phyloP scores from a whole-genome alignment of 73 alveolate genomes.

The Tetrahymena borealis region DNA sequence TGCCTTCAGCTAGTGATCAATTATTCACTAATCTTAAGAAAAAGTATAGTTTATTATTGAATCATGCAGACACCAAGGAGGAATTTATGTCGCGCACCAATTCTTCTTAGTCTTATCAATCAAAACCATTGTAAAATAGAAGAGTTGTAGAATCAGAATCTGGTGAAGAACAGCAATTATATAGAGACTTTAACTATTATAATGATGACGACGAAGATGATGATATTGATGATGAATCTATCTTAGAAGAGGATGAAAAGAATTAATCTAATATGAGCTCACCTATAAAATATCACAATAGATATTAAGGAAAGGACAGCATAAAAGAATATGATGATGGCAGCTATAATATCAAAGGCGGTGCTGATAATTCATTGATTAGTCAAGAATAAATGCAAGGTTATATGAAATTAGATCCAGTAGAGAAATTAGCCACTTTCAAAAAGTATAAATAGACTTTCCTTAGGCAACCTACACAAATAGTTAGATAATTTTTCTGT shows the following conservation, averaged over 20 bases:
- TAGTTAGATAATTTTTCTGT: not conserved
- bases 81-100: not conserved
- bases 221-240: not conserved
- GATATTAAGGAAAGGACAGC: not conserved
- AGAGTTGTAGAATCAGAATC: not conserved
- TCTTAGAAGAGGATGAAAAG: not conserved
- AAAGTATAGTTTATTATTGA: not conserved
- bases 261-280: not conserved
- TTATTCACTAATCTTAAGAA: not conserved
- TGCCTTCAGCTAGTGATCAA: too few species aligned
- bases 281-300: not conserved
- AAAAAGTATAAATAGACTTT: not conserved
- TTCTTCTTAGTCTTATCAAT: not conserved
- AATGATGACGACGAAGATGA: not conserved
- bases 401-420: not conserved
- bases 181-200: too few species aligned
- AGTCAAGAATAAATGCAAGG: not conserved
- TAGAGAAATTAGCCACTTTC: not conserved
- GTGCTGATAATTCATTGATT: not conserved
- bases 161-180: not conserved
- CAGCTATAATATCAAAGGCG: not conserved
- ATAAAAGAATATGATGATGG: not conserved
- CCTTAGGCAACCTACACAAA: not conserved
- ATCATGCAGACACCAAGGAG: not conserved
- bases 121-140: not conserved